Evolutionary conservation across 2,329 filamentous ascomycete species (phyloP), one percentile per base, ranked within the genome.

Genomic region (Ophidiomyces ophidiicola): DNA sequence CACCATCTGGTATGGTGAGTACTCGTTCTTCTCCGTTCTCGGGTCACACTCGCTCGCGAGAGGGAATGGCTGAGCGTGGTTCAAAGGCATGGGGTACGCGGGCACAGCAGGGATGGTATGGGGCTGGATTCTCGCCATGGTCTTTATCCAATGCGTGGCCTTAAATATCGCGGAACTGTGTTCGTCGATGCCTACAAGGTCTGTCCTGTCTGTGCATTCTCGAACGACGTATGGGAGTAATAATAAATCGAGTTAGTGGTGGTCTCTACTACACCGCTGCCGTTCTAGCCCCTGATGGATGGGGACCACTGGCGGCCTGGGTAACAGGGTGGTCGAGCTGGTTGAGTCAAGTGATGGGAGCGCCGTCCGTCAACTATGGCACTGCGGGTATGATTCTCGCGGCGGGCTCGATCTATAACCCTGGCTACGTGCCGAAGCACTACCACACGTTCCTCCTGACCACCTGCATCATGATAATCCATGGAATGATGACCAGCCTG

Each of bases 251-350:
- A 20, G 6, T 28, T 31, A 45, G 70, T 49, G 80, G 80, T 39
- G 80, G 80, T 18, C 63, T 85, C 10, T 85, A 85, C 58, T 85
- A 85, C 54, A 79, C 80, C 11, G 63, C 78, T 12, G 80, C 80
- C 3, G 80, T 83, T 1, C 67, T 85, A 5, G 80, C 80, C 18
- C 77, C 77, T 4, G 66, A 68, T 1, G 72, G 72, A 29, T 81
- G 69, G 57, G 78, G 78, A 0, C 77, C 78, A 1, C 69, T 80
- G 37, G 78, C 77, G 10, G 70, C 78, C 8, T 82, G 71, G 78
- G 61, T 81, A 20, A 80, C 76, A 1, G 78, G 77, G 6, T 82
- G 78, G 78, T 76, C 71, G 34, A 81, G 80, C 54, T 81, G 76
- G 76, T 64, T 80, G 26, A 68, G 66, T n/a, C 76, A 80, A 52